Percentiles rank a stretch among this genome's conserved stretches.
phyloP scores from a whole-genome alignment of 148 eudicot species.

The Nepenthes mirabilis region DNA sequence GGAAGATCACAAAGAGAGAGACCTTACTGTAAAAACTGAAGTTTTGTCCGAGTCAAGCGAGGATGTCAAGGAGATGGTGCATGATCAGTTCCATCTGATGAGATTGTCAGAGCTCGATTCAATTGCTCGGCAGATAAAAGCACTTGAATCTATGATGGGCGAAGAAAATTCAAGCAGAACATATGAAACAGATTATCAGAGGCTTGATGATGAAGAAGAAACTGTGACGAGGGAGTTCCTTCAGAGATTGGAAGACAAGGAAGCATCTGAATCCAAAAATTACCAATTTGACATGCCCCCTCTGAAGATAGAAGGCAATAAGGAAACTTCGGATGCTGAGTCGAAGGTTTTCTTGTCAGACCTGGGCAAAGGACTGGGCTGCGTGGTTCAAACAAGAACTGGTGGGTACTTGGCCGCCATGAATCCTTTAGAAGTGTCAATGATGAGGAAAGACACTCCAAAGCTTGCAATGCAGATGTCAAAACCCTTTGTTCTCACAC shows the following conservation, averaged over 20 bases:
- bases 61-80: constrained; percentile 86
- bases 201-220: constrained; percentile 75
- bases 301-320: constrained; percentile 14
- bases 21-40: constrained; percentile 23
- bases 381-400: constrained; percentile 73
- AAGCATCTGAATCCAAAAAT: constrained; percentile 9
- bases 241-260: constrained; percentile 67
- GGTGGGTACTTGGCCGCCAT: constrained; percentile 76
- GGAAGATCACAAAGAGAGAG: constrained; percentile 23
- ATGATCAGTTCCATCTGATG: constrained; percentile 42
- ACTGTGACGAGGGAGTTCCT: constrained; percentile 81
- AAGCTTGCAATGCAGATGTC: constrained; percentile 89
- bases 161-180: constrained; percentile 24
- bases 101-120: constrained; percentile 81
- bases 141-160: constrained; percentile 77
- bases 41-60: constrained; percentile 56
- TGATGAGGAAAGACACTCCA: constrained; percentile 57
- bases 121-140: constrained; percentile 86
- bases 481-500: constrained; percentile 52
- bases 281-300: constrained; percentile 15
- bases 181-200: constrained; percentile 41
- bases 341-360: constrained; percentile 55
- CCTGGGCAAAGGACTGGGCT: constrained; percentile 88
- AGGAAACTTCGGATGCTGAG: constrained; percentile 28
- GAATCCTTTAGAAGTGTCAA: constrained; percentile 53